phyloP scores from a whole-genome alignment of 495 filamentous ascomycete genomes.

The Penicillium coprophilum region DNA sequence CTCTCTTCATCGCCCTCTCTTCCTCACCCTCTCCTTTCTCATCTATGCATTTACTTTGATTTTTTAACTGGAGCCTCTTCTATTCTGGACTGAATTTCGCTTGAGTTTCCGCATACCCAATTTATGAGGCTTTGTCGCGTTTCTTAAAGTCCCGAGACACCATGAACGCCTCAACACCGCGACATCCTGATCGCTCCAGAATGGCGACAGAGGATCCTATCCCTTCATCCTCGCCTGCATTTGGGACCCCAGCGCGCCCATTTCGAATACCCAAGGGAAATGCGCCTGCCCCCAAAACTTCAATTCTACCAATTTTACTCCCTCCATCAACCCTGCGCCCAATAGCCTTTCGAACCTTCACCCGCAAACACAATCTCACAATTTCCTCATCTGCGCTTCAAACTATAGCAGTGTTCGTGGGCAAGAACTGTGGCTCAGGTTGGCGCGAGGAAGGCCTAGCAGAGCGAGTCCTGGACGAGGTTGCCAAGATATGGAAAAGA shows the following conservation, averaged over 20 bases:
- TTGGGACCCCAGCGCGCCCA: conserved; percentile 78
- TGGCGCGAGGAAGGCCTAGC: conserved; percentile 95
- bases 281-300: conserved; percentile 59
- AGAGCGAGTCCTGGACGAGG: conserved; percentile 88
- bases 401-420: conserved; percentile 82
- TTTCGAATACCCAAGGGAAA: conserved; percentile 47
- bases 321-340: conserved; percentile 84
- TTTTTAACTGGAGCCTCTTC: neutral
- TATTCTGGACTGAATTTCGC: neutral
- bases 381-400: conserved; percentile 85
- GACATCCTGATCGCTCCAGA: conserved; percentile 31
- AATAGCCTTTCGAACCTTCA: conserved; percentile 92
- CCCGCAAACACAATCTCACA: conserved; percentile 94
- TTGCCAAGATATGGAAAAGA: conserved; percentile 86
- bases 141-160: conserved; percentile 1
- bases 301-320: conserved; percentile 83
- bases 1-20: neutral
- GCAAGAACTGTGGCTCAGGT: conserved; percentile 88
- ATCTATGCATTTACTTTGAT: neutral
- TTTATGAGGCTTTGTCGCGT: neutral
- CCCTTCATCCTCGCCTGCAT: conserved; percentile 86
- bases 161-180: conserved; percentile 32
- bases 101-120: neutral
- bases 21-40: neutral
- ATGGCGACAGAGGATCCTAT: conserved; percentile 54